Percentiles rank a stretch among this genome's conserved stretches.
Evolutionary conservation across 2,329 filamentous ascomycete genomes (phyloP).

Genomic region (Fusarium sp.): DNA sequence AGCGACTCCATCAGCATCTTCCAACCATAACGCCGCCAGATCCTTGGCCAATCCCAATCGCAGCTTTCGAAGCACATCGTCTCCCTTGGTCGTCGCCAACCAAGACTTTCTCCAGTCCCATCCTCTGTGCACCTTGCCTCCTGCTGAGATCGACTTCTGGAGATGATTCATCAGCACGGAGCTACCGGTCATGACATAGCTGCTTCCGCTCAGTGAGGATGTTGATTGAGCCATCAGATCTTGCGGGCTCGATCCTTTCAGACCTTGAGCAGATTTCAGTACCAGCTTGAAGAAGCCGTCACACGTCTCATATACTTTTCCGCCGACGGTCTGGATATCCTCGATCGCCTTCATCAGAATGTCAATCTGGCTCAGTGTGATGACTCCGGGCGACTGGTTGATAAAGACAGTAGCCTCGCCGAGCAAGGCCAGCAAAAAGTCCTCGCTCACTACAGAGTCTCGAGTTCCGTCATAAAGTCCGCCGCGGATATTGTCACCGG

Average conservation of each 20-base stretch:
- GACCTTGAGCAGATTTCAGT: conserved; percentile 74
- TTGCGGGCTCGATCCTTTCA: conserved; percentile 71
- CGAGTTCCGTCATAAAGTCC: conserved; percentile 86
- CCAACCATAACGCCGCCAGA: conserved; percentile 75
- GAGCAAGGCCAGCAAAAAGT: conserved; percentile 84
- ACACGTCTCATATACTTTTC: conserved; percentile 78
- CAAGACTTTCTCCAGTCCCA: conserved; percentile 87
- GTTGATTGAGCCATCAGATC: conserved; percentile 73
- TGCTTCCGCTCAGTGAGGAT: conserved; percentile 65
- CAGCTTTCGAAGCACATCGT: conserved; percentile 78
- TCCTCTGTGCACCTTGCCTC: conserved; percentile 66
- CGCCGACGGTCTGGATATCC: conserved; percentile 80
- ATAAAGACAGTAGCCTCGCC: conserved; percentile 87
- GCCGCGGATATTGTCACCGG: conserved; percentile 90
- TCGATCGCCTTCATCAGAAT: conserved; percentile 81
- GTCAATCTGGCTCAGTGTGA: conserved; percentile 80
- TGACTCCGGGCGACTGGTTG: conserved; percentile 63
- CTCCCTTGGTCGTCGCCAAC: conserved; percentile 72
- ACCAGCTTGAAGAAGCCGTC: conserved; percentile 84
- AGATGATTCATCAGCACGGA: conserved; percentile 75
- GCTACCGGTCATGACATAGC: conserved; percentile 79
- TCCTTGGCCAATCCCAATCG: conserved; percentile 81
- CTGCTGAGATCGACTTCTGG: conserved; percentile 69
- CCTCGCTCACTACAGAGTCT: conserved; percentile 87
- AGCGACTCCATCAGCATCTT: conserved; percentile 70